These are phyloP conservation scores for Salix udensis DNA, from an alignment of 345 rosid genomes.

Conservation along the genomic window DNA sequence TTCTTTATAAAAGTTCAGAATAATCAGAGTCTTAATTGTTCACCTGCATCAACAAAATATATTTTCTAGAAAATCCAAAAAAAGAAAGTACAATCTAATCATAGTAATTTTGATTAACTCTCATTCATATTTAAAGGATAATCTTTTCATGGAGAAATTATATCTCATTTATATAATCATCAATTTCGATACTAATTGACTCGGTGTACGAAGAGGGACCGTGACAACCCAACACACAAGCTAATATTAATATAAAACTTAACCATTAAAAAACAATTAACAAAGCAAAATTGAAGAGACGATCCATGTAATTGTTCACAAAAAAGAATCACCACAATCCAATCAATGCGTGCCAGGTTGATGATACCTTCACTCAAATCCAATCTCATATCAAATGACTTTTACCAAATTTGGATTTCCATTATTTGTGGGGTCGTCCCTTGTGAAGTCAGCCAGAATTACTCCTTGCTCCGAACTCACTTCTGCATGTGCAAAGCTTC, in stretches of 20 bases:
- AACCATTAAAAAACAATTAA: background rate
- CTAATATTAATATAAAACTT: background rate
- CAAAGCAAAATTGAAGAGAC: background rate
- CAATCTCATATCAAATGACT: background rate
- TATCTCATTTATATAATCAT: too few relatives aligned
- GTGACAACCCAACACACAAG: background rate
- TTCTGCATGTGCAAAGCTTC: constrained; percentile 29
- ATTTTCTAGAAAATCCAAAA: too few relatives aligned
- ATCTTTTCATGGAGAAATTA: too few relatives aligned
- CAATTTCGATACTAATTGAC: too few relatives aligned
- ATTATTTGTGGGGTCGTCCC: constrained; percentile 10
- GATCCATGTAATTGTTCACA: too few relatives aligned
- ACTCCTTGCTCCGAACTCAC: background rate
- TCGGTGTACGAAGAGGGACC: background rate
- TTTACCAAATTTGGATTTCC: background rate
- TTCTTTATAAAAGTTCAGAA: too few relatives aligned
- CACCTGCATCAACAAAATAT: accelerated
- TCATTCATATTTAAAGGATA: too few relatives aligned
- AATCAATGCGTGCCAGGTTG: background rate
- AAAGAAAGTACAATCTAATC: too few relatives aligned
- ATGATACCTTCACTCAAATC: background rate
- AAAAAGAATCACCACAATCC: background rate
- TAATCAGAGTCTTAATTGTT: too few relatives aligned
- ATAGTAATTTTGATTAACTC: too few relatives aligned
- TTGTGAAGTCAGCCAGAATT: background rate